Conservation (phyloP, 306 rosid species). For the Corylus avellana region DNA sequence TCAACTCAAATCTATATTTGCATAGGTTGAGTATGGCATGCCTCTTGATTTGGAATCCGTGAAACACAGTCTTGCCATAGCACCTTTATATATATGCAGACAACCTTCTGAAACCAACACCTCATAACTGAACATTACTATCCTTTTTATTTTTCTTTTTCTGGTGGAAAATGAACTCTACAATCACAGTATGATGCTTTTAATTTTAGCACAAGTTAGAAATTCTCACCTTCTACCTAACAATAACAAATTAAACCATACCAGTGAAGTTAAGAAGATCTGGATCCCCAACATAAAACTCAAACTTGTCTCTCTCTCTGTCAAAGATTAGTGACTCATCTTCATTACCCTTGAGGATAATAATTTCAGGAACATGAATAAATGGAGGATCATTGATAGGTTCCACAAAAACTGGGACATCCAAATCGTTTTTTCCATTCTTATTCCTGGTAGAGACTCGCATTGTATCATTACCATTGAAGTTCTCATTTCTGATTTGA, state of each 20-base stretch:
- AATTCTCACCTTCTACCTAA: not conserved
- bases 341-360: constrained; percentile 57
- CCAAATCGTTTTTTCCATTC: constrained; percentile 63
- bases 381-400: constrained; percentile 85
- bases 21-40: not conserved
- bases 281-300: constrained; percentile 73
- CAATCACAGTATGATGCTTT: not conserved
- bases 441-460: constrained; percentile 57
- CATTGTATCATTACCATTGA: constrained; percentile 60
- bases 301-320: constrained; percentile 59
- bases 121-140: not conserved
- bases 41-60: not conserved
- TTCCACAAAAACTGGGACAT: constrained; percentile 63
- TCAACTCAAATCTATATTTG: not conserved
- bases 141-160: not conserved
- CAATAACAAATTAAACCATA: constrained; percentile 27
- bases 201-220: constrained; percentile 4
- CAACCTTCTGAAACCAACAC: not conserved
- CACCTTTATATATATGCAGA: not conserved
- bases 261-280: constrained; percentile 72
- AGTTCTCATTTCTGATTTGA: constrained; percentile 64
- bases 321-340: constrained; percentile 64
- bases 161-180: not conserved
- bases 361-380: constrained; percentile 59
- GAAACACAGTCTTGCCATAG: not conserved